These are phyloP conservation scores for Rutidosis leptorrhynchoides DNA, from an alignment of 129 eudicot species.

Conservation along the genomic window DNA sequence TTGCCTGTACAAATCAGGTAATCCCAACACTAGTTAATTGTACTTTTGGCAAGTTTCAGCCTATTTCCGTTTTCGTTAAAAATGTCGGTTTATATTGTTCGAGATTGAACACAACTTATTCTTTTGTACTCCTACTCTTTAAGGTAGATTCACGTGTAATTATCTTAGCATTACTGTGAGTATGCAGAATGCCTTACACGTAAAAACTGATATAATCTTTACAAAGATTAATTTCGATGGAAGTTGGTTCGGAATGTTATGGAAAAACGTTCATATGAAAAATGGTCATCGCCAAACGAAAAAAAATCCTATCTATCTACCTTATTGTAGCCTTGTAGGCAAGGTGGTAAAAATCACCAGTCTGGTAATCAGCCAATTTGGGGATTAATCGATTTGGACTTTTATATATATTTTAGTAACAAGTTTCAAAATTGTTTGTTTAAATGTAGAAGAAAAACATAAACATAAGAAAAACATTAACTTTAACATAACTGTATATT, in stretches of 20 bases:
- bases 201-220: background rate
- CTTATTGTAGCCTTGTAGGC: too few species aligned
- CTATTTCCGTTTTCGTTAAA: background rate
- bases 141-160: background rate
- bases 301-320: background rate
- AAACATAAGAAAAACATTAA: too few species aligned
- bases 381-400: too few species aligned
- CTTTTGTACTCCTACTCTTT: background rate
- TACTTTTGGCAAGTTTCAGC: background rate
- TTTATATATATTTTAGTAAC: too few species aligned
- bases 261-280: background rate
- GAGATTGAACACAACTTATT: background rate
- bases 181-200: background rate
- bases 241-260: background rate
- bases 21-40: background rate
- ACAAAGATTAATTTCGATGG: background rate
- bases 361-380: too few species aligned
- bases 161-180: background rate
- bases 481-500: too few species aligned
- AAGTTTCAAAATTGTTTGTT: too few species aligned
- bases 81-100: background rate
- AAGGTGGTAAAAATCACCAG: too few species aligned
- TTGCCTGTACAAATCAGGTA: conserved; percentile 94
- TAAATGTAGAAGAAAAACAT: too few species aligned
- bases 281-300: background rate